A percentile compares a stretch with the other conserved stretches of the same genome.
Evolutionary conservation across 768 basidiomycete species (phyloP).

Genomic region (Cystobasidium onofrii): DNA sequence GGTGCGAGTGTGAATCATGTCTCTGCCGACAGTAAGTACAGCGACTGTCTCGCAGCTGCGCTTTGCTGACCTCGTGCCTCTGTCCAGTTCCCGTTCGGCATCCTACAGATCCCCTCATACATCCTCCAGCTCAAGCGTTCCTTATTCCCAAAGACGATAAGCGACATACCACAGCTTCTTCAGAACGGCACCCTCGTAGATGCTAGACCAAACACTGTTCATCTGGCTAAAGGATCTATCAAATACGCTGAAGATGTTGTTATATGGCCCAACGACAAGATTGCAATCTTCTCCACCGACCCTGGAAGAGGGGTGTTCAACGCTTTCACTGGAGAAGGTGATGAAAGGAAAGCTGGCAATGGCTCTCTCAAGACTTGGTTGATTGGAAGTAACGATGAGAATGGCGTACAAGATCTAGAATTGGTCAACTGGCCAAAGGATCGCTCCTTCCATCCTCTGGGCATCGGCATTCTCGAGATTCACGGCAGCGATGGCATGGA

Average conservation of each 20-base stretch:
- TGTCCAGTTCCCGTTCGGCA: not conserved
- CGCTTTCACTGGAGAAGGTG: conserved; percentile 18
- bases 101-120: not conserved
- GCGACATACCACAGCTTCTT: not conserved
- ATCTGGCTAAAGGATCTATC: not conserved
- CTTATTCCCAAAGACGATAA: not conserved
- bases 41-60: not conserved
- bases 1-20: not conserved
- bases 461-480: not conserved
- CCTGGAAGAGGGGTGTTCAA: conserved; percentile 1
- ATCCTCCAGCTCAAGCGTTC: conserved; percentile 1
- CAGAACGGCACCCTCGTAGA: not conserved
- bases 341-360: not conserved
- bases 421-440: conserved; percentile 8
- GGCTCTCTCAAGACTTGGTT: conserved; percentile 10
- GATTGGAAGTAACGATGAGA: not conserved
- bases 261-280: not conserved
- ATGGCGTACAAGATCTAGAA: not conserved
- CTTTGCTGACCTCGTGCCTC: not conserved
- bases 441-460: conserved; percentile 16
- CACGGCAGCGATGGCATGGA: not conserved
- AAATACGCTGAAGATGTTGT: conserved; percentile 9
- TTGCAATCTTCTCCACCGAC: conserved; percentile 16
- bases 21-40: not conserved
- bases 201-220: not conserved